These are phyloP conservation scores for Acanthamoeba sp. DNA, from an alignment of 208 protist species.

Conservation along the genomic window DNA sequence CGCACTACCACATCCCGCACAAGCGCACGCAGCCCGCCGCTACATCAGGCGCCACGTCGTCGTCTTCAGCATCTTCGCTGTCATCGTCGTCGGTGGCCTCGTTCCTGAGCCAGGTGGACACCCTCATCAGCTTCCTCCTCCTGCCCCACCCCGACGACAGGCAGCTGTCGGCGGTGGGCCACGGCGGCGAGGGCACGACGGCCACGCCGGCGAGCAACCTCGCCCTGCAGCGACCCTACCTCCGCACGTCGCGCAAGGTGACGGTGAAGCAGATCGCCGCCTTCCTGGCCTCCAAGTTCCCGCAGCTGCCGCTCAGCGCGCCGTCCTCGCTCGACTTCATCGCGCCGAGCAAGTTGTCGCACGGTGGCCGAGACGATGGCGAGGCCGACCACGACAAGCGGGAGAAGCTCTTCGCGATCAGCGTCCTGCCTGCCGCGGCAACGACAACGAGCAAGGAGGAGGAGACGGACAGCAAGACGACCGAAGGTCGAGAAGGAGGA, in stretches of 20 bases:
- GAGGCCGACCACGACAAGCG: neutral
- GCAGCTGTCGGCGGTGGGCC: neutral
- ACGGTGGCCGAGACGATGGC: neutral
- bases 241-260: constrained; percentile 3
- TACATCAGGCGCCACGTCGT: neutral
- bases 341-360: neutral
- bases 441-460: too few relatives aligned
- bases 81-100: neutral
- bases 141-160: constrained; percentile 49
- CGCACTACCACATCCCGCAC: constrained; percentile 59
- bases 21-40: neutral
- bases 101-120: neutral
- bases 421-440: neutral
- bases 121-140: constrained; percentile 55
- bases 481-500: neutral
- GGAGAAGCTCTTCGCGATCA: neutral
- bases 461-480: neutral
- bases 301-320: neutral
- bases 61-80: neutral
- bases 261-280: neutral
- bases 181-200: neutral
- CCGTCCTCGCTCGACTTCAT: neutral
- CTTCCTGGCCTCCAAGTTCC: constrained; percentile 19
- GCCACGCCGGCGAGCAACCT: neutral
- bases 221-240: neutral